Conservation (phyloP, 2,329 filamentous ascomycete genomes). For the Aspergillus sp. region DNA sequence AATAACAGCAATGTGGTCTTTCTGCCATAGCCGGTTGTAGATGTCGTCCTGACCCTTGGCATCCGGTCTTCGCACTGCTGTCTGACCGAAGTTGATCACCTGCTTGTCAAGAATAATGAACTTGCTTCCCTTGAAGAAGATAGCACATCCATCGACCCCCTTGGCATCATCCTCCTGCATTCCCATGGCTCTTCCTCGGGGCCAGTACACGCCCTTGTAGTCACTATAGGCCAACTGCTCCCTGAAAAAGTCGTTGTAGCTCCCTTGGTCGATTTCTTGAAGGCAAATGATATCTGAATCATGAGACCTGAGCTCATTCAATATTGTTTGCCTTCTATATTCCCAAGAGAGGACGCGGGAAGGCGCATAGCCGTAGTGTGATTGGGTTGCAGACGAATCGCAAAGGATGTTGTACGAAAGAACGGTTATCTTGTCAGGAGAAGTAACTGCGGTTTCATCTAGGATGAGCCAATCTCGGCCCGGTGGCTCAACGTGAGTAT, state of each 20-base stretch:
- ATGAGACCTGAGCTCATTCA: conserved; percentile 75
- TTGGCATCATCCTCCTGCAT: conserved; percentile 88
- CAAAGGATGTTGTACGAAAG: conserved; percentile 96
- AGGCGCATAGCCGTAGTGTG: conserved; percentile 88
- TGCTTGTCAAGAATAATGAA: conserved; percentile 93
- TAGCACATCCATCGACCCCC: conserved; percentile 91
- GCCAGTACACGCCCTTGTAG: conserved; percentile 93
- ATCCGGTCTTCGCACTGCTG: conserved; percentile 90
- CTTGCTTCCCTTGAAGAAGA: conserved; percentile 95
- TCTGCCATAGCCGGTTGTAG: conserved; percentile 97
- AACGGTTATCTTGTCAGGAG: conserved; percentile 71
- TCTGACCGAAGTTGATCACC: conserved; percentile 85
- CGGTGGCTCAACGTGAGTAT: conserved; percentile 74
- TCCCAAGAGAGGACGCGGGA: conserved; percentile 81
- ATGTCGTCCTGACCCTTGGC: conserved; percentile 98
- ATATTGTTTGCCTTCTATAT: conserved; percentile 76
- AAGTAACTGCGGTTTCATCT: conserved; percentile 50
- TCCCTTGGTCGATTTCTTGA: conserved; percentile 90
- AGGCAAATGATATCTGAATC: conserved; percentile 88
- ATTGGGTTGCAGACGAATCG: conserved; percentile 83
- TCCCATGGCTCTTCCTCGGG: conserved; percentile 83
- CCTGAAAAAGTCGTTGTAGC: conserved; percentile 87
- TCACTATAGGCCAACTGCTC: conserved; percentile 81
- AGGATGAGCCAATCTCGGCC: conserved; percentile 79
- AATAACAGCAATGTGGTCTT: conserved; percentile 93